Percentiles rank a stretch among this genome's conserved stretches.
Evolutionary conservation across 345 rosid genomes (phyloP).

Genomic region (Laguncularia racemosa): DNA sequence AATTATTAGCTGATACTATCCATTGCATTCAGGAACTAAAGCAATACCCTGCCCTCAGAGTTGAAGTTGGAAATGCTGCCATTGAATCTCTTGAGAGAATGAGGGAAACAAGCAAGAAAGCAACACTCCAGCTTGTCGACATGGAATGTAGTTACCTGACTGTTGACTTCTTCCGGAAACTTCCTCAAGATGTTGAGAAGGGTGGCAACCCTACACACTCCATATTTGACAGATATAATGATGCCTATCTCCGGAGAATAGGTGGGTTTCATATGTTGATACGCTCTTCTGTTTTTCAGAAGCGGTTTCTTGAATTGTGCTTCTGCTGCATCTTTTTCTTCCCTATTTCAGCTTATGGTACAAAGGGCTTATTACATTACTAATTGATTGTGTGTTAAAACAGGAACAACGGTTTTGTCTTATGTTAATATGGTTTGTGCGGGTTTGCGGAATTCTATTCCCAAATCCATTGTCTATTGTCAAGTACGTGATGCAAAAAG

Average conservation of each 20-base stretch:
- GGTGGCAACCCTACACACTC: conserved; percentile 98
- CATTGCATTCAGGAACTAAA: conserved; percentile 66
- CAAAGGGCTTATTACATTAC: background rate
- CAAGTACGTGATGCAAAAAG: conserved; percentile 99
- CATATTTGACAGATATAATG: conserved; percentile 91
- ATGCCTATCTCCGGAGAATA: conserved; percentile 80
- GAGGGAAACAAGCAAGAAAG: conserved; percentile 86
- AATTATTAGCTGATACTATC: background rate
- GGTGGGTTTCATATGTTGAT: conserved; percentile 36
- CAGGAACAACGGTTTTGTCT: conserved; percentile 87
- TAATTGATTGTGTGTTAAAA: conserved; percentile 3
- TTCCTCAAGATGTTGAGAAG: conserved; percentile 96
- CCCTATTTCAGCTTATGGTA: background rate
- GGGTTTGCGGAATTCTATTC: conserved; percentile 80
- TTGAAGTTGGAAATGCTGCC: conserved; percentile 88
- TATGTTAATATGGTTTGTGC: conserved; percentile 94
- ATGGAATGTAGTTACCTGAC: conserved; percentile 95
- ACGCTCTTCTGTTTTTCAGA: no score
- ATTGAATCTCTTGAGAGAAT: conserved; percentile 82
- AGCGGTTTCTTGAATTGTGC: no score
- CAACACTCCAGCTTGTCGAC: conserved; percentile 86
- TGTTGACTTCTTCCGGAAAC: conserved; percentile 94
- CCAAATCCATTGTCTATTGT: conserved; percentile 88
- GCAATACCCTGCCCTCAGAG: conserved; percentile 96
- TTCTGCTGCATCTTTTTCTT: background rate